Evolutionary conservation across 495 filamentous ascomycete species (phyloP).

Genomic region (Talaromyces proteolyticus): DNA sequence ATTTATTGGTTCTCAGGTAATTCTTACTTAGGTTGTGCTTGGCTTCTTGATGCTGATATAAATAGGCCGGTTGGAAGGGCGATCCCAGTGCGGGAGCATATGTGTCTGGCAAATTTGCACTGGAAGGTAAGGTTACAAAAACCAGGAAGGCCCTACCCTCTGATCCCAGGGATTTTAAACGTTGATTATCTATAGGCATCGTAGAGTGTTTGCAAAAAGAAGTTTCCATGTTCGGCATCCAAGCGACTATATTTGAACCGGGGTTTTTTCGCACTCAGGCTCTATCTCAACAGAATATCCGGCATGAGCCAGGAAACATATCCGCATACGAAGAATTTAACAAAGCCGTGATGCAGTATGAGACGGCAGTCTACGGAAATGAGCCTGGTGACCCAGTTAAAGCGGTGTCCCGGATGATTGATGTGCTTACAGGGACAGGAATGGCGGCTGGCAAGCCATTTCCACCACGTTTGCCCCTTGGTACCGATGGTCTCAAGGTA

Average conservation of each 20-base stretch:
- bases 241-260: slow-evolving; percentile 39
- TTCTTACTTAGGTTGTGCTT: neutral
- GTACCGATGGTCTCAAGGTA: slow-evolving; percentile 4
- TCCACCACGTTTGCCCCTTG: slow-evolving; percentile 2
- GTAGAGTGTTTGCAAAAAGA: slow-evolving; percentile 41
- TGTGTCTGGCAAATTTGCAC: neutral
- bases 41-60: neutral
- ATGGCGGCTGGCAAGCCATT: slow-evolving; percentile 6
- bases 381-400: neutral
- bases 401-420: neutral
- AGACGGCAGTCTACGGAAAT: neutral
- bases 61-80: neutral
- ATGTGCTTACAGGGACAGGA: slow-evolving; percentile 10
- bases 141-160: neutral
- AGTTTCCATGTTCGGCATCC: slow-evolving; percentile 38
- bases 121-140: neutral
- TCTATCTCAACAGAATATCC: neutral
- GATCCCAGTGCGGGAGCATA: neutral
- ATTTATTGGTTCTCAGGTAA: neutral
- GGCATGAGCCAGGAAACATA: neutral
- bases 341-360: neutral
- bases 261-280: slow-evolving; percentile 40
- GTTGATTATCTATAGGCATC: neutral
- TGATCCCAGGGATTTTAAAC: neutral
- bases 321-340: neutral